Conservation (phyloP, 257 asterid species). For the Lavandula angustifolia region DNA sequence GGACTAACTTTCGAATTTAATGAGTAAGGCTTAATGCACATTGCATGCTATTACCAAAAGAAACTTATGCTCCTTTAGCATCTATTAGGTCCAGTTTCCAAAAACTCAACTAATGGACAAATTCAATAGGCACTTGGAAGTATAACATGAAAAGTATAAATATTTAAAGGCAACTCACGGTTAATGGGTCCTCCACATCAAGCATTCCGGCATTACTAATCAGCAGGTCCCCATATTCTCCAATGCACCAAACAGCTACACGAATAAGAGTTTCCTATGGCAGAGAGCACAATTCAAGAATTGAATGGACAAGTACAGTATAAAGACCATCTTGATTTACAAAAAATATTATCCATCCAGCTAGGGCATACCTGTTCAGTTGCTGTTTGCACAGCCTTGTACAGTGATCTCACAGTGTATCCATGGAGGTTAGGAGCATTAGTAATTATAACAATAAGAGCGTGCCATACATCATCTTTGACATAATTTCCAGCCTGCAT, state of each 20-base stretch:
- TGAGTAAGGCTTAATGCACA: background rate
- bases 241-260: slow-evolving; percentile 98
- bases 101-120: background rate
- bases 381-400: slow-evolving; percentile 68
- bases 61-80: background rate
- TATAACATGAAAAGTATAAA: no score
- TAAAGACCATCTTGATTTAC: background rate
- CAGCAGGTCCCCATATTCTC: slow-evolving; percentile 96
- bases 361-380: slow-evolving; percentile 69
- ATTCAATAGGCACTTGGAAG: no score
- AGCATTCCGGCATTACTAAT: slow-evolving; percentile 70
- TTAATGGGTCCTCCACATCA: slow-evolving; percentile 71
- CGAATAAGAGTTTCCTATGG: slow-evolving; percentile 87
- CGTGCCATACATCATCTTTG: slow-evolving; percentile 98
- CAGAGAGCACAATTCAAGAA: slow-evolving; percentile 27
- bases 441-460: slow-evolving; percentile 80
- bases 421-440: slow-evolving; percentile 95
- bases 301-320: slow-evolving; percentile 12
- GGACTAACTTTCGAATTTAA: background rate
- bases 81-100: background rate
- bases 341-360: background rate
- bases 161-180: slow-evolving; percentile 53
- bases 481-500: slow-evolving; percentile 91
- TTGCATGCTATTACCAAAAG: background rate
- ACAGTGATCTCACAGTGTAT: slow-evolving; percentile 78